phyloP scores from a whole-genome alignment of 805 yeast species.

The Cyberlindnera americana region DNA sequence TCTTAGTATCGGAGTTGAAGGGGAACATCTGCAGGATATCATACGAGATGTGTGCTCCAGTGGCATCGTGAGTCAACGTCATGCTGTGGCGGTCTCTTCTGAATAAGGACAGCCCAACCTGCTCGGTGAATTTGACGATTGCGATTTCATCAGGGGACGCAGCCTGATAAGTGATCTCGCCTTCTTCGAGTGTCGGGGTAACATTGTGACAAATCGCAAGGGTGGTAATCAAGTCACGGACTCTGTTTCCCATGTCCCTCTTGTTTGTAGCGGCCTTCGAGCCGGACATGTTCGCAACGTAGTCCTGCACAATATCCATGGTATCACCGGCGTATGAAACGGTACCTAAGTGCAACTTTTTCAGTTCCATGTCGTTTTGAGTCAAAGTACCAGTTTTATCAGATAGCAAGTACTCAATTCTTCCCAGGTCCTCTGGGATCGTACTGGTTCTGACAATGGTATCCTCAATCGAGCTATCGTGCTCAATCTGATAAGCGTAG shows the following conservation, averaged over 20 bases:
- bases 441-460: conserved; percentile 96
- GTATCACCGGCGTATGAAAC: conserved; percentile 92
- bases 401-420: conserved; percentile 86
- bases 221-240: conserved; percentile 75
- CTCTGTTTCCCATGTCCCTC: conserved; percentile 71
- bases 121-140: conserved; percentile 86
- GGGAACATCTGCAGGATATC: conserved; percentile 86
- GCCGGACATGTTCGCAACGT: conserved; percentile 38
- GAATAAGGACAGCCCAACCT: conserved; percentile 75
- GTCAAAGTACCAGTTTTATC: conserved; percentile 98
- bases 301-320: conserved; percentile 80
- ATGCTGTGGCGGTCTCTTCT: conserved; percentile 80
- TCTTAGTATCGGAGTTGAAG: conserved; percentile 88
- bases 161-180: conserved; percentile 82
- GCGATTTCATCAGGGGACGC: conserved; percentile 99
- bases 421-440: conserved; percentile 95
- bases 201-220: conserved; percentile 96
- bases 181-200: conserved; percentile 85
- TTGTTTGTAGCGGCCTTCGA: conserved; percentile 35
- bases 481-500: conserved; percentile 92
- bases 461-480: conserved; percentile 73
- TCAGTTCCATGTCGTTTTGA: conserved; percentile 96
- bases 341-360: conserved; percentile 86
- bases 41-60: conserved; percentile 49
- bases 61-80: conserved; percentile 58